Evolutionary conservation across 441 rosid genomes (phyloP).

Genomic region (Arabidopsis lyrata): DNA sequence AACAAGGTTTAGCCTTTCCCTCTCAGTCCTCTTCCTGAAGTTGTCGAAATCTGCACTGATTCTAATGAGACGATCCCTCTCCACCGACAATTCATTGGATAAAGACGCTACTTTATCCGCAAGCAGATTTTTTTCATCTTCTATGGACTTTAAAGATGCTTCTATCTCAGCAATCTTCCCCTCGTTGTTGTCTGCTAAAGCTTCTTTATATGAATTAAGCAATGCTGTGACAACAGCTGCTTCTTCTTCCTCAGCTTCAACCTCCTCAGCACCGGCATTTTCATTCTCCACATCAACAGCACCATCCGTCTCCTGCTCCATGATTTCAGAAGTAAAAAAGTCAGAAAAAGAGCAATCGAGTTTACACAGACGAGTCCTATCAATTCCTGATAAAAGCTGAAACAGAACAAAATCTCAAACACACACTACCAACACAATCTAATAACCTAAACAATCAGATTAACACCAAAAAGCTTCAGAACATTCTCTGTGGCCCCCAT

Average conservation of each 20-base stretch:
- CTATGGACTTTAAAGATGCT: conserved; percentile 67
- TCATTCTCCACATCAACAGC: conserved; percentile 53
- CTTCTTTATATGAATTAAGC: conserved; percentile 72
- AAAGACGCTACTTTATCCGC: conserved; percentile 62
- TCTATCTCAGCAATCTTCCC: conserved; percentile 70
- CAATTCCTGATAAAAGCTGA: background rate
- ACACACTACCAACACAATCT: conserved; percentile 10
- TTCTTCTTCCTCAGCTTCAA: conserved; percentile 57
- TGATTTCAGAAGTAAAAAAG: conserved; percentile 23
- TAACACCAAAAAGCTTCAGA: background rate
- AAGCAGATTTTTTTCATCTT: conserved; percentile 69
- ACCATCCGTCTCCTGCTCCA: conserved; percentile 74
- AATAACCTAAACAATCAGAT: conserved; percentile 3
- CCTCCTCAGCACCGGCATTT: conserved; percentile 45
- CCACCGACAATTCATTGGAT: conserved; percentile 64
- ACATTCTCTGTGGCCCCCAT: background rate
- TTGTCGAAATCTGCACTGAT: conserved; percentile 96
- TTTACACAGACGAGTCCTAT: background rate
- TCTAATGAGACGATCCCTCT: conserved; percentile 79
- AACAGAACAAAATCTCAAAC: conserved; percentile 8
- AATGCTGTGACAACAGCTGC: conserved; percentile 52
- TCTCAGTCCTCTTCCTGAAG: conserved; percentile 90
- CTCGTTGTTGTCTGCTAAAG: conserved; percentile 69
- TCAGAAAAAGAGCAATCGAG: conserved; percentile 22
- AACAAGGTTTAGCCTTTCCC: conserved; percentile 80